These are phyloP conservation scores for Murraya koenigii DNA, from an alignment of 345 rosid genomes.

Conservation along the genomic window DNA sequence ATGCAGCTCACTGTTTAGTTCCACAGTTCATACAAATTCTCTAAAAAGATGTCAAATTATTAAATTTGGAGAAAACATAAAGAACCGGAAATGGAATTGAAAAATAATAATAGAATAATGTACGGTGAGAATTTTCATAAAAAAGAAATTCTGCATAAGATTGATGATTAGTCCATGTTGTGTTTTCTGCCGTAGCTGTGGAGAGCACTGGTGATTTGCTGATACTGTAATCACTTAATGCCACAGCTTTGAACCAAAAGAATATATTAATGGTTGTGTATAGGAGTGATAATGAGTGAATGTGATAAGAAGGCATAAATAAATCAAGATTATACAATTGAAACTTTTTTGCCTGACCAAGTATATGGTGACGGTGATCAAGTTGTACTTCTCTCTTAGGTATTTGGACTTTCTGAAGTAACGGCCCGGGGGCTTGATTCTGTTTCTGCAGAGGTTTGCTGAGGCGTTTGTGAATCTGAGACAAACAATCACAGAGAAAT, in stretches of 20 bases:
- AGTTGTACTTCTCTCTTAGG: slow-evolving; percentile 24
- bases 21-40: slow-evolving; percentile 22
- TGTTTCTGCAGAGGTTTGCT: slow-evolving; percentile 40
- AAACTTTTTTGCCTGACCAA: slow-evolving; percentile 3
- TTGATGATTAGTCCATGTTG: slow-evolving; percentile 23
- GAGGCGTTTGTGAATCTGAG: slow-evolving; percentile 52
- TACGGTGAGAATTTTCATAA: slow-evolving; percentile 17
- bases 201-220: slow-evolving; percentile 4
- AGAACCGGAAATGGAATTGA: slow-evolving; percentile 1
- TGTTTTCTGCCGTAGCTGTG: slow-evolving; percentile 8
- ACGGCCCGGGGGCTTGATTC: slow-evolving; percentile 27
- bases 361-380: not conserved
- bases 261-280: slow-evolving; percentile 3
- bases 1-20: not conserved
- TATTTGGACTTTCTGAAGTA: slow-evolving; percentile 44
- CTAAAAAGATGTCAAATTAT: slow-evolving; percentile 11
- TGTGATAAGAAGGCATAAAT: slow-evolving; percentile 25
- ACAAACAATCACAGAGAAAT: slow-evolving; percentile 1
- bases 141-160: slow-evolving; percentile 19
- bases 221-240: slow-evolving; percentile 12
- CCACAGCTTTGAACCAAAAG: slow-evolving; percentile 16
- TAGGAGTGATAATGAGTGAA: slow-evolving; percentile 10
- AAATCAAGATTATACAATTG: slow-evolving; percentile 51
- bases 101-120: not conserved
- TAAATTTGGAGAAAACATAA: slow-evolving; percentile 2